Base-by-base conservation (phyloP, 2,329 filamentous ascomycete genomes). In the Ilyonectria mors-panacis region DNA sequence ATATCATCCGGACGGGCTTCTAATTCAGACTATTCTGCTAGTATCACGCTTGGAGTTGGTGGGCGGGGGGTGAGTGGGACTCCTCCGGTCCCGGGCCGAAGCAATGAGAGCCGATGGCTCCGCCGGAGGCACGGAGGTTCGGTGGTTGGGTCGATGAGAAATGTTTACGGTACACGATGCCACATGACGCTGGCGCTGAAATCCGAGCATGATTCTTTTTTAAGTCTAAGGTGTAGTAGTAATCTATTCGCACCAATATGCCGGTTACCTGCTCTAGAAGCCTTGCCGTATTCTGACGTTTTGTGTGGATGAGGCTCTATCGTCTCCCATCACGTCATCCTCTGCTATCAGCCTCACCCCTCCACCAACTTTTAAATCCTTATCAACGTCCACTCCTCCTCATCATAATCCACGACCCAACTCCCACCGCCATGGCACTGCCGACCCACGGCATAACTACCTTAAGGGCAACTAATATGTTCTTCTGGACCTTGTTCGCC, bases 391-490 rank as follows among this genome's bases (percentile, higher is more conserved):
- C 54, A 28, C 12, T 35, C 26, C 33, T 67, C 57, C 33, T 67
- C 9, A 13, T 12, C 58, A 67, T 9, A 35, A 63, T 19, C 69
- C 68, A 73, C 9, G 28, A 51, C 6, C 69, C 68, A 54, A 47
- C 53, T 10, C 68, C 73, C 28, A 69, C 12, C 21, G 63, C 63
- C 23, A 48, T 37, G 2, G 57, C 63, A 0, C 68, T 66, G 0
- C 69, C 70, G 44, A 61, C 26, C 75, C 75, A 77, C 0, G 71
- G 73, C 57, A 69, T 19, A 2, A 67, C 33, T 26, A 68, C 64
- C 50, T 17, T 56, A 0, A 3, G 3, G 17, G 69, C 75, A 4
- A 9, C 62, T 39, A 6, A 1, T 17, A 63, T 4, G 26, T 75
- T 59, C 8, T 48, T 66, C 58, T 47, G 37, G 0, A 63, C 44